phyloP scores from a whole-genome alignment of 2,329 filamentous ascomycete species.

The Ophiocordyceps camponoti-leonardi region DNA sequence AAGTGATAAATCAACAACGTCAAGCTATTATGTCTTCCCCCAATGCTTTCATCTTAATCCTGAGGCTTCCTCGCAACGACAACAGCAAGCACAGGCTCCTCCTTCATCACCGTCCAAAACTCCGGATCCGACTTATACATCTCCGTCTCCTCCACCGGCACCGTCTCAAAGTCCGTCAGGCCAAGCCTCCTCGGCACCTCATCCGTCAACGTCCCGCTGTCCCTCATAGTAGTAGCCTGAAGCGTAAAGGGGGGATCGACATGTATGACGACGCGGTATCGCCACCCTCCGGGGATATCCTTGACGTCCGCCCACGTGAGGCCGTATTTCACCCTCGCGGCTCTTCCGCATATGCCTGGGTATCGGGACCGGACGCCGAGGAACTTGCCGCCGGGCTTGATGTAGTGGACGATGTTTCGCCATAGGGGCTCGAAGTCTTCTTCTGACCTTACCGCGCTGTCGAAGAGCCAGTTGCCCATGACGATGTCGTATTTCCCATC shows the following conservation, averaged over 20 bases:
- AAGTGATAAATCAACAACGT: too few species aligned
- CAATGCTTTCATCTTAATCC: background rate
- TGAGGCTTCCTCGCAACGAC: background rate
- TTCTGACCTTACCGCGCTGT: background rate
- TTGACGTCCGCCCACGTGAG: background rate
- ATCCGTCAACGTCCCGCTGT: background rate
- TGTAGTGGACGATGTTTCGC: background rate
- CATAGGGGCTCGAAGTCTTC: conserved; percentile 1
- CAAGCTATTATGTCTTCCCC: too few species aligned
- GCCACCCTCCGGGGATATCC: background rate
- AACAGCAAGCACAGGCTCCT: background rate
- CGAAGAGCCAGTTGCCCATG: conserved; percentile 3
- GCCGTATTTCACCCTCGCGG: background rate
- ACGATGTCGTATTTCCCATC: conserved; percentile 2
- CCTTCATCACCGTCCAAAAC: conserved; percentile 1
- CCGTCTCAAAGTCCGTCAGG: background rate
- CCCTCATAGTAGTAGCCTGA: background rate
- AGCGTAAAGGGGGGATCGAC: background rate
- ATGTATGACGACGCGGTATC: background rate
- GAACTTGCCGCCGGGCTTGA: conserved; percentile 3
- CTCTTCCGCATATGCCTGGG: background rate
- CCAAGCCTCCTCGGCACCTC: conserved; percentile 1
- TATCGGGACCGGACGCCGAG: background rate
- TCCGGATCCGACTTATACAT: background rate
- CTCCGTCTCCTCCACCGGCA: background rate